These are phyloP conservation scores for Rhododendron molle DNA, from an alignment of 148 eudicot species.

Conservation along the genomic window DNA sequence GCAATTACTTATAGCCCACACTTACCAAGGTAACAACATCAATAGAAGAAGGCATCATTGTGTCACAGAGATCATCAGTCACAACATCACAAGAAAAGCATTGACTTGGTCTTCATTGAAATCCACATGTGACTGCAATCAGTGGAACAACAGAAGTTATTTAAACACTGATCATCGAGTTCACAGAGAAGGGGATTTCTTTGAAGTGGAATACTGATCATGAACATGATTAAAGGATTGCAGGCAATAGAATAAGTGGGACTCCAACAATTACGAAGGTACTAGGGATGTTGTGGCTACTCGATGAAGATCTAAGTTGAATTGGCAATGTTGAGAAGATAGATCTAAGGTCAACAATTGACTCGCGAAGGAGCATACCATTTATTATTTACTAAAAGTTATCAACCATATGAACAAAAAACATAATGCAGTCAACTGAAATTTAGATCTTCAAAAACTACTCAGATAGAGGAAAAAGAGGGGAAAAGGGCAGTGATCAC, in stretches of 20 bases:
- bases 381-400: not conserved
- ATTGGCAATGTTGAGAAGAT: not conserved
- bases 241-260: not conserved
- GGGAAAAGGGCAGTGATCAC: not conserved
- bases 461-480: not conserved
- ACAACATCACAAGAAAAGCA: constrained; percentile 42
- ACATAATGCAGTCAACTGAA: not conserved
- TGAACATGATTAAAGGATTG: not conserved
- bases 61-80: constrained; percentile 30
- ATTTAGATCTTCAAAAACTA: not conserved
- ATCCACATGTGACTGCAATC: constrained; percentile 35
- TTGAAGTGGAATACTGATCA: not conserved
- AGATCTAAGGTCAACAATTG: not conserved
- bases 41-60: constrained; percentile 32
- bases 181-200: too few species aligned
- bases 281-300: not conserved
- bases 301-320: not conserved
- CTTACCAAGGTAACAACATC: constrained; percentile 42
- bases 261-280: not conserved
- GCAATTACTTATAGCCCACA: not conserved
- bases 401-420: not conserved
- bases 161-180: not conserved
- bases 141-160: not conserved
- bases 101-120: constrained; percentile 23
- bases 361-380: not conserved